These are phyloP conservation scores for Saccharomyces hybrid DNA, from an alignment of 1,139 yeast species.

Conservation along the genomic window DNA sequence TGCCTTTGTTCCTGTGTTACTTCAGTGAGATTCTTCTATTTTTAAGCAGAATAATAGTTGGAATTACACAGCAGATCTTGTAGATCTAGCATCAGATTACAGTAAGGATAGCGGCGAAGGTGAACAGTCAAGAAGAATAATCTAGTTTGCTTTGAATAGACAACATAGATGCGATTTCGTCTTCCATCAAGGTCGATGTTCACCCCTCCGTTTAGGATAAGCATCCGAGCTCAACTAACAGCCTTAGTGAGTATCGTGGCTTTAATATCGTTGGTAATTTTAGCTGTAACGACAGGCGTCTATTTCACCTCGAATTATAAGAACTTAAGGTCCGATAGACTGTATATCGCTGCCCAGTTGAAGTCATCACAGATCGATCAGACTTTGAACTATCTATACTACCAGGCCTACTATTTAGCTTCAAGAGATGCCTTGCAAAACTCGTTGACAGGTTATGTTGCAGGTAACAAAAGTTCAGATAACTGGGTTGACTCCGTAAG, in stretches of 20 bases:
- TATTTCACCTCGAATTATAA: slow-evolving; percentile 64
- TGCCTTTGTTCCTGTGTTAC: neutral
- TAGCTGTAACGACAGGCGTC: slow-evolving; percentile 75
- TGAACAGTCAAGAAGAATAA: neutral
- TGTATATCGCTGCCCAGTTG: slow-evolving; percentile 70
- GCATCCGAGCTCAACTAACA: slow-evolving; percentile 59
- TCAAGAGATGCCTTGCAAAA: slow-evolving; percentile 51
- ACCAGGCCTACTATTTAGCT: slow-evolving; percentile 66
- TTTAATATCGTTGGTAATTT: slow-evolving; percentile 60
- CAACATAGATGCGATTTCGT: neutral
- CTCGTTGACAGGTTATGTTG: slow-evolving; percentile 56
- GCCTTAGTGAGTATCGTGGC: slow-evolving; percentile 74
- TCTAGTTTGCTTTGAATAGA: neutral
- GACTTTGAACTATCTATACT: slow-evolving; percentile 52
- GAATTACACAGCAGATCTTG: neutral
- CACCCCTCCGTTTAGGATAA: slow-evolving; percentile 32
- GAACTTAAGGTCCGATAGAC: slow-evolving; percentile 57
- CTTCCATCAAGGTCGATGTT: slow-evolving; percentile 1
- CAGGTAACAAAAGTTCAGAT: slow-evolving; percentile 57
- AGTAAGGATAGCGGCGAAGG: neutral
- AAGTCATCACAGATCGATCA: slow-evolving; percentile 76
- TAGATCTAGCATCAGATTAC: neutral
- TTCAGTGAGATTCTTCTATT: neutral
- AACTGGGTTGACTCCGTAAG: slow-evolving; percentile 39
- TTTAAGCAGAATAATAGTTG: neutral